Evolutionary conservation across 305 asterid genomes (phyloP).

Genomic region (Salvia sclarea): DNA sequence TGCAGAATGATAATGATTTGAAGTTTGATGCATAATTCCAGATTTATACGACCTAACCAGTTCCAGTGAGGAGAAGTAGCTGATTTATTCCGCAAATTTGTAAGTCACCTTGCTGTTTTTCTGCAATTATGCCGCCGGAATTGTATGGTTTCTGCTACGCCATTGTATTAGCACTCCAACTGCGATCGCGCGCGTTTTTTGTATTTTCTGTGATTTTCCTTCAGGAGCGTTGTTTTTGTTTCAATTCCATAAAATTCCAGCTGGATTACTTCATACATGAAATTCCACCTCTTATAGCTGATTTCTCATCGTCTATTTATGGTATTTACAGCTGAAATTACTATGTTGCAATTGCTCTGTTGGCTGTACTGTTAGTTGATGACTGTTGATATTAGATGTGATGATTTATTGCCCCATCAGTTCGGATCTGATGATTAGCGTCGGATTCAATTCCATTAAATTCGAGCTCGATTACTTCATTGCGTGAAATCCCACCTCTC

Average conservation of each 20-base stretch:
- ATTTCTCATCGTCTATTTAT: background rate
- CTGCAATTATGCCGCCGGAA: background rate
- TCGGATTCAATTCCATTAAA: background rate
- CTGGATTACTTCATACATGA: background rate
- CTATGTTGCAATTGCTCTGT: background rate
- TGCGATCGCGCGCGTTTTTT: background rate
- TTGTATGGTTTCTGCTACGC: background rate
- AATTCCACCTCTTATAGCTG: background rate
- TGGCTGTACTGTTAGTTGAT: background rate
- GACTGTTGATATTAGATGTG: background rate
- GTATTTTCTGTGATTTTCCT: background rate
- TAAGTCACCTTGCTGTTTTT: slow-evolving; percentile 10
- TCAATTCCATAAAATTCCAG: background rate
- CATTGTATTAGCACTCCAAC: background rate
- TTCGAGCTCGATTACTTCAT: background rate
- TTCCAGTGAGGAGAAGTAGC: background rate
- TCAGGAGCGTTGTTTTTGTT: background rate
- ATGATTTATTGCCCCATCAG: slow-evolving; percentile 4
- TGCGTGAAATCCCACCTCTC: background rate
- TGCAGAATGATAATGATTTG: background rate
- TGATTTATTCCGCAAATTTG: slow-evolving; percentile 18
- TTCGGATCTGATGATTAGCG: background rate
- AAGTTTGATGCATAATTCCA: background rate
- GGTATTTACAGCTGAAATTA: background rate
- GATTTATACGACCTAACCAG: background rate